Base-by-base conservation (phyloP, 352 stramenopile genomes). In the Phytophthora kernoviae region DNA sequence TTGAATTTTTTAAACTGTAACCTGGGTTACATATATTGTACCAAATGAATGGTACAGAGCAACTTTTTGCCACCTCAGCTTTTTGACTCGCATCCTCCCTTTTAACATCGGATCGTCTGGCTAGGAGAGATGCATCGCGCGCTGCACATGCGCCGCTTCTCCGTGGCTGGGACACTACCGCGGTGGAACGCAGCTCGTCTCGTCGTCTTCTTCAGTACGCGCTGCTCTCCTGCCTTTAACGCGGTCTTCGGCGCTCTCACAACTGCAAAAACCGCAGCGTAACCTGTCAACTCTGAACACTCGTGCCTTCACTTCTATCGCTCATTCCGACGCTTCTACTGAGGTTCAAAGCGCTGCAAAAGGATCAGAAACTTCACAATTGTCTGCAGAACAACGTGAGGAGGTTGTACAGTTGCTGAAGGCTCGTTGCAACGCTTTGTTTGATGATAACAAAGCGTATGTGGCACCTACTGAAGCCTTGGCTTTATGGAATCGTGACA, bases 361-460 rank as follows among this genome's bases (percentile, higher is more conserved):
- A 41, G 26, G 15, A 2, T 32, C 26, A 17, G 14, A n/a, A 50
- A 26, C 46, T 2, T 10, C 48, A 24, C 36, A 57, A 51, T 3
- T 63, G 30, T 58, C 48, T 11, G 43, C 46, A 8, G 56, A 68
- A 33, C 36, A 63, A 3, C 62, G 48, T 15, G 46, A 76, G 30
- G 58, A 46, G 5, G 55, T 74, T 14, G 70, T 88, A 32, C 39
- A 48, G 36, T 27, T 76, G 37, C 62, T 91, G 10, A 79, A 78
- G n/a, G 47, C 65, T 33, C 75, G 85, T 27, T 89, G 79, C 54
- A 84, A 84, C 42, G 54, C 51, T 42, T 58, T 91, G 5, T 81
- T 70, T 52, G 67, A 74, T 17, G 77, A 91, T 43, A 64, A 78
- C n/a, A 65, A 68, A 37, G 70, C 56, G 15, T 62, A 71, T 17